Conservation (phyloP, 192 early-diverging fungal genomes). For the Dimargaris xerosporica region DNA sequence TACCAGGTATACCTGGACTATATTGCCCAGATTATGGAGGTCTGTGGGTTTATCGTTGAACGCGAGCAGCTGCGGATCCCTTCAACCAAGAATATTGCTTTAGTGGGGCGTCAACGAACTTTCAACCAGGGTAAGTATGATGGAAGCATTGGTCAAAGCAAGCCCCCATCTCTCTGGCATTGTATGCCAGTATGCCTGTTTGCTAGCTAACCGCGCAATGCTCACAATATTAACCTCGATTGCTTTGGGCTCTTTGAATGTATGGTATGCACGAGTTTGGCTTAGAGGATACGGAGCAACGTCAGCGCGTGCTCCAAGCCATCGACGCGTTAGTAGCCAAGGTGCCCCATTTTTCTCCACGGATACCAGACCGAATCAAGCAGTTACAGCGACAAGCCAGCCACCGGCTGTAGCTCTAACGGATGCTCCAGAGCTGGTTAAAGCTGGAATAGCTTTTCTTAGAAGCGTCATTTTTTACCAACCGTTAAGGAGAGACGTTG, state of each 20-base stretch:
- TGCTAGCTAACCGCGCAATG: background rate
- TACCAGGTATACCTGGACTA: conserved; percentile 54
- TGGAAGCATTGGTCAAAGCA: background rate
- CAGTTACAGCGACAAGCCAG: conserved; percentile 21
- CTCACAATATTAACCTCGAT: background rate
- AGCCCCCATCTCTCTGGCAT: no score
- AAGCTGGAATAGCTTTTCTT: no score
- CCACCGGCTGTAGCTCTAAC: background rate
- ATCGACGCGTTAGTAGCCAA: conserved; percentile 15
- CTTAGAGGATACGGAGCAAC: background rate
- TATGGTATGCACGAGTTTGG: no score
- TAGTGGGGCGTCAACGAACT: conserved; percentile 37
- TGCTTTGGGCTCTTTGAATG: background rate
- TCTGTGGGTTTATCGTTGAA: conserved; percentile 42
- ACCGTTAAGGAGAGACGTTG: no score
- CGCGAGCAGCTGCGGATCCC: conserved; percentile 59
- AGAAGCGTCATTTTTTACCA: no score
- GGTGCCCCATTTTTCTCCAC: conserved; percentile 25
- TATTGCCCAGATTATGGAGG: conserved; percentile 30
- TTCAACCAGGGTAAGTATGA: background rate
- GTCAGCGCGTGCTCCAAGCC: background rate
- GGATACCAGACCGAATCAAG: conserved; percentile 36
- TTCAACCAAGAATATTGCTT: conserved; percentile 62
- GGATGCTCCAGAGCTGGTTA: no score
- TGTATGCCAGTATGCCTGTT: no score